Evolutionary conservation across 345 rosid species (phyloP).

Genomic region (Viola odorata): DNA sequence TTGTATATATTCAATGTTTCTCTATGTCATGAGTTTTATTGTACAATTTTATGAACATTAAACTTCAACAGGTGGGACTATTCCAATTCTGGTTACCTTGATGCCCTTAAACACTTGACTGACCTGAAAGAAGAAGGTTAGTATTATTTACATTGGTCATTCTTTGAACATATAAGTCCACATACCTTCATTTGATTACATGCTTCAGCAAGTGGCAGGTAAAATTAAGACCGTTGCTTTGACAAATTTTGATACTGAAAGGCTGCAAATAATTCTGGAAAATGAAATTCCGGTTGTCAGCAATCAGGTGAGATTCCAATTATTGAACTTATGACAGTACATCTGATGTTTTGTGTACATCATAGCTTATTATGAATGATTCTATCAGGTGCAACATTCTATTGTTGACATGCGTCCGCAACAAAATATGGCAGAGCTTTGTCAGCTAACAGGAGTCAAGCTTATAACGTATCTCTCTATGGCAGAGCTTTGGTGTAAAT

Average conservation of each 20-base stretch:
- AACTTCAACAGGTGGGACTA: constrained; percentile 79
- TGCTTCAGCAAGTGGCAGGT: constrained; percentile 42
- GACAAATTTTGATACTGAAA: constrained; percentile 90
- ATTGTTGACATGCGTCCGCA: constrained; percentile 96
- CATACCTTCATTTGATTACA: constrained; percentile 17
- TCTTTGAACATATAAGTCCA: constrained; percentile 10
- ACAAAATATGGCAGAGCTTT: constrained; percentile 92
- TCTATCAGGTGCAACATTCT: constrained; percentile 84
- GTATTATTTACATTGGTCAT: background rate
- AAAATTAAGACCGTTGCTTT: constrained; percentile 88
- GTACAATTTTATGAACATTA: background rate
- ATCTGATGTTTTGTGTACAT: background rate
- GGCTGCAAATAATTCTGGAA: constrained; percentile 74
- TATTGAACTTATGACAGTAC: background rate
- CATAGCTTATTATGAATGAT: constrained; percentile 15
- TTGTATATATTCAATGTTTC: background rate
- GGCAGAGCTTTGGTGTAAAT: too few species aligned
- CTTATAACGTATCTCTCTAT: constrained; percentile 77
- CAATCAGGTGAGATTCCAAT: constrained; percentile 58
- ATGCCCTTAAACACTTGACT: constrained; percentile 76
- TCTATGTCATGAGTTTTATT: background rate
- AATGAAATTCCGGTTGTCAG: constrained; percentile 88
- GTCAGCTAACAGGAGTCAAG: constrained; percentile 84
- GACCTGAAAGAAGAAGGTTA: constrained; percentile 90
- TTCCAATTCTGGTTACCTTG: constrained; percentile 80